Evolutionary conservation across 129 eudicot genomes (phyloP), one percentile per base, ranked within the genome.

Genomic region (Centrapalus pauciflorus): DNA sequence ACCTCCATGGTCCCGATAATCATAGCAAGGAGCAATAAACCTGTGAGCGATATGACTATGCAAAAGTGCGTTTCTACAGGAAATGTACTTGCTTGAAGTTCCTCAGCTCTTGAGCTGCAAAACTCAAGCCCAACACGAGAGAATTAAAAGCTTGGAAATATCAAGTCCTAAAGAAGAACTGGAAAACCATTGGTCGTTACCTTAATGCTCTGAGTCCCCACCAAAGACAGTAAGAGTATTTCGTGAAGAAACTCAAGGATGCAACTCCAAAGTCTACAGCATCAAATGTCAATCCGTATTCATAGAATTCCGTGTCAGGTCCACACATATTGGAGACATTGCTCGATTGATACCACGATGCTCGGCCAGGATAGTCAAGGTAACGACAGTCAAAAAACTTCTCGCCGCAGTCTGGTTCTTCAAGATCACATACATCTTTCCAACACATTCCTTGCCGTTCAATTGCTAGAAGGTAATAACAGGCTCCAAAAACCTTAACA

Each of bases 1-100:
- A 86, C 97, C 72, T 90, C 95, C 95, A 90, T 87, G 64, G 90
- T 84, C 40, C 97, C 97, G 50, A 87, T 87, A 13, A 87, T 82
- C 92, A 87, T 71, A 28, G 90, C 93, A 46, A 87, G 85, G 10
- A 90, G 90, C 45, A 85, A 70, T 66, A 90, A 55, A 16, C 97
- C 97, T 19, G 90, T 73, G 58, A 79, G 80, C 7, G 89, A 89
- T 50, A 87, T 80, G 70, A 80, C 12, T 35, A 80, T 82, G 57
- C 93, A 83, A 69, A 90, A 90, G 55, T 35, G 72, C 4, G 81
- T 84, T 63, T 90, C 97, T 14, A 87, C 90, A 13, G 81, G 74
- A 41, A 78, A 84, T 6, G 87, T 84, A 57, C 85, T 87, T 5
- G 92, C 85, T 10, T 66, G 49, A 32, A 90, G 78, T 50, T 79